These are phyloP conservation scores for Phylloporus rhodoxanthus DNA, from an alignment of 768 basidiomycete genomes.

Conservation along the genomic window DNA sequence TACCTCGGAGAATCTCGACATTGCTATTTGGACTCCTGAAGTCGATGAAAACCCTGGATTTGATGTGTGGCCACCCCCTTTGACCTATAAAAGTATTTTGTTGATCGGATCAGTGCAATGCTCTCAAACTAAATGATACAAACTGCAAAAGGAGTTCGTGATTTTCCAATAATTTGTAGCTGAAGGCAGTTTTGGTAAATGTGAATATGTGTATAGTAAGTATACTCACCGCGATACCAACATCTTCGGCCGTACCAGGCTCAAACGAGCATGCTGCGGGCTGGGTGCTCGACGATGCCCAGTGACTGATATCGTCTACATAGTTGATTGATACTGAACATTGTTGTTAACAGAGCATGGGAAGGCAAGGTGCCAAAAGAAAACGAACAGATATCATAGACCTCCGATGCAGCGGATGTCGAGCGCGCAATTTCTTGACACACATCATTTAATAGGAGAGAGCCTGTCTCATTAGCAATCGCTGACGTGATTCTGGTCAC, in stretches of 20 bases:
- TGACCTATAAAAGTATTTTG: slow-evolving; percentile 36
- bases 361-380: background rate
- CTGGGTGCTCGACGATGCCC: slow-evolving; percentile 46
- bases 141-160: slow-evolving; percentile 28
- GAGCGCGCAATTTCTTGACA: slow-evolving; percentile 34
- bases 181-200: background rate
- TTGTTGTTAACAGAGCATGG: background rate
- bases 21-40: slow-evolving; percentile 49
- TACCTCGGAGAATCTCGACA: slow-evolving; percentile 41
- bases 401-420: slow-evolving; percentile 38
- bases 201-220: too few species aligned
- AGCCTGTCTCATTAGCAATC: background rate
- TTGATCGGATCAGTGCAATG: too few species aligned
- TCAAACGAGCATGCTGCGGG: slow-evolving; percentile 49
- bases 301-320: slow-evolving; percentile 41
- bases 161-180: slow-evolving; percentile 36
- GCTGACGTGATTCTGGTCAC: background rate
- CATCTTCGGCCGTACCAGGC: slow-evolving; percentile 48
- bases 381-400: slow-evolving; percentile 39
- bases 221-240: slow-evolving; percentile 40
- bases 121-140: background rate
- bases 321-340: slow-evolving; percentile 28
- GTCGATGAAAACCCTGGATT: slow-evolving; percentile 58
- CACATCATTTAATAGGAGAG: background rate
- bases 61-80: slow-evolving; percentile 52